Base-by-base conservation (phyloP, 2,329 filamentous ascomycete species). In the Beauveria rudraprayagi region DNA sequence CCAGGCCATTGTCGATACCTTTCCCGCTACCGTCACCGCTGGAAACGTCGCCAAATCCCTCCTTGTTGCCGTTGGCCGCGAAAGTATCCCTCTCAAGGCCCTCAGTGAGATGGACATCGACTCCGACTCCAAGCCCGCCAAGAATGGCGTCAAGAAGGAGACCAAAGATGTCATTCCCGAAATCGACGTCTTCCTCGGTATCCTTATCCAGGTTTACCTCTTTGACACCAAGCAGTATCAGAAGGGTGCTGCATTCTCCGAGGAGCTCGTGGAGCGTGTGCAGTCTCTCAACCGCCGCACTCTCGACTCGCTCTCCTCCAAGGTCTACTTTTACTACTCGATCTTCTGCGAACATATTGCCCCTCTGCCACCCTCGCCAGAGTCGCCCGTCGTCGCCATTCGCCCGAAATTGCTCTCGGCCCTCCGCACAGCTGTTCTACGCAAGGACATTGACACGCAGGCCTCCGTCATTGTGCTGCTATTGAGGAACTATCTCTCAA, bases 321-420 rank as follows among this genome's bases (percentile, higher is more conserved):
- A 95, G 76, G 92, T 93, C 65, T 99, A 97, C 82, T 97, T 97
- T 77, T 99, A 99, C 81, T 96, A 91, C 77, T 91, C 91, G 26
- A 82, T 97, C 68, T 97, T 97, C 80, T 91, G 89, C 77, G 94
- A 99, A 81, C 88, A 95, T 75, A 84, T 95, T 64, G 85, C 87
- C 63, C 92, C 93, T 24, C 84, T 93, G 65, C 90, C 94, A 50
- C 92, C 93, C 26, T 97, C 92, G 57, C 89, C 91, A 61, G 88
- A 91, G 69, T 96, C 92, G 7, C 89, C 92, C 3, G 85, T 96
- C 66, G 90, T 97, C 64, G 83, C 88, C 46, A 92, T 96, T 70
- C 89, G 94, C 63, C 91, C 92, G 61, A 88, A 87, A 65, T 83
- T 99, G 56, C 85, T 99, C 60, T 87, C 90, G 59, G 93, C 92